phyloP scores from a whole-genome alignment of 2,329 filamentous ascomycete species.

The Madurella mycetomatis region DNA sequence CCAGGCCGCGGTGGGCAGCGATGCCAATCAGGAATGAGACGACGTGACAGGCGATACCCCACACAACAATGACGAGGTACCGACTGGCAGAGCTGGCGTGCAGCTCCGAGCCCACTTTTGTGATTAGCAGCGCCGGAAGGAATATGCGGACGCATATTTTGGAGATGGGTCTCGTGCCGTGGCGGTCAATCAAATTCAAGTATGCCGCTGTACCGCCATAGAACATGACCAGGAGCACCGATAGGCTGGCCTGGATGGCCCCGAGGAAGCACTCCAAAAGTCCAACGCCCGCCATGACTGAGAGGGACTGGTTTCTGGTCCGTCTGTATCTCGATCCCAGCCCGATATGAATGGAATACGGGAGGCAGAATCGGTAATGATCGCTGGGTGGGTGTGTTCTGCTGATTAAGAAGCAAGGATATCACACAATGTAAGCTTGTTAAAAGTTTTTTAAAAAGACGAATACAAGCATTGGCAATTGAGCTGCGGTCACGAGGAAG shows the following conservation, averaged over 20 bases:
- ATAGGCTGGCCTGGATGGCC: conserved; percentile 44
- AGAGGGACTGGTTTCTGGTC: neutral
- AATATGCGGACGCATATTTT: conserved; percentile 45
- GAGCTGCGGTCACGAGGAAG: too few species aligned
- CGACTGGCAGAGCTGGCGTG: conserved; percentile 33
- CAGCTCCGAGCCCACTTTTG: conserved; percentile 41
- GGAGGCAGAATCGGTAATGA: too few species aligned
- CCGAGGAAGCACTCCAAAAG: conserved; percentile 38
- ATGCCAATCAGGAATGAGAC: conserved; percentile 40
- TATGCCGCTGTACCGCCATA: conserved; percentile 41
- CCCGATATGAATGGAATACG: too few species aligned
- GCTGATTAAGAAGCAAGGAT: too few species aligned
- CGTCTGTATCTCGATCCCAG: too few species aligned
- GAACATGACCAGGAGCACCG: conserved; percentile 43
- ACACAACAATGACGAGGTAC: conserved; percentile 38
- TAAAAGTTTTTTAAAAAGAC: too few species aligned
- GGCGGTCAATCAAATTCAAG: conserved; percentile 35
- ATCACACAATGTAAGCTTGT: too few species aligned
- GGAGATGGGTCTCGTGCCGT: conserved; percentile 39
- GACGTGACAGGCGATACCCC: conserved; percentile 38
- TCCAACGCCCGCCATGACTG: conserved; percentile 15
- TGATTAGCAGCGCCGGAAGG: conserved; percentile 43
- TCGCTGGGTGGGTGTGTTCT: too few species aligned
- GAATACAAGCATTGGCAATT: too few species aligned
- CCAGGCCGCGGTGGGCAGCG: conserved; percentile 33